phyloP scores from a whole-genome alignment of 768 basidiomycete genomes.

The Heimioporus sp. region DNA sequence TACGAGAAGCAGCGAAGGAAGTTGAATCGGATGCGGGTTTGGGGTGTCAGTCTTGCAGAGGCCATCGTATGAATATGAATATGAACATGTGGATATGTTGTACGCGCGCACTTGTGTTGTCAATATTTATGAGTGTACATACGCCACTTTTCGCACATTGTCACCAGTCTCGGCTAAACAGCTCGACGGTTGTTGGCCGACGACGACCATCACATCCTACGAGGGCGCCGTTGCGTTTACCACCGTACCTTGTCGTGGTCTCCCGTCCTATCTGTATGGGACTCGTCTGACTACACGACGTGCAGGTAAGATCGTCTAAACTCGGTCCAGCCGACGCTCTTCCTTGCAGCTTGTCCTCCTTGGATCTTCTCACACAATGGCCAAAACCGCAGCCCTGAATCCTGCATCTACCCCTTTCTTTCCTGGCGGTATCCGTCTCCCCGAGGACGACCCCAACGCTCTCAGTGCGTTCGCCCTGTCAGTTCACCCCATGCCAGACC shows the following conservation, averaged over 20 bases:
- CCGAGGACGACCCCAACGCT: slow-evolving; percentile 48
- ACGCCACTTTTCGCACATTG: slow-evolving; percentile 8
- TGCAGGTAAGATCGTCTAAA: slow-evolving; percentile 19
- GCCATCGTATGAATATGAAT: slow-evolving; percentile 14
- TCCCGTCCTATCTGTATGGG: slow-evolving; percentile 24
- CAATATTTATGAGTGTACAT: too few species aligned
- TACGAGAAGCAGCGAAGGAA: neutral
- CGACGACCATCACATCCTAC: slow-evolving; percentile 6
- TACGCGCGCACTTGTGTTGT: too few species aligned
- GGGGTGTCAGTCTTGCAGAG: slow-evolving; percentile 17
- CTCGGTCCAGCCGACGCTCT: too few species aligned
- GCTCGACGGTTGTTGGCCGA: slow-evolving; percentile 1
- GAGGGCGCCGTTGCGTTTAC: neutral
- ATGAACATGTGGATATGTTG: too few species aligned
- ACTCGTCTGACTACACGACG: slow-evolving; percentile 19
- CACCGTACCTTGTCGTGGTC: too few species aligned
- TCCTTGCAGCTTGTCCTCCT: slow-evolving; percentile 11
- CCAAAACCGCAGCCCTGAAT: slow-evolving; percentile 74
- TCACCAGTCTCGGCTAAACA: neutral
- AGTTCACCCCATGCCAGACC: slow-evolving; percentile 45
- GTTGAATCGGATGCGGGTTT: slow-evolving; percentile 2
- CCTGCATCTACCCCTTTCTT: slow-evolving; percentile 85
- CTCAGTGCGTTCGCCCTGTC: slow-evolving; percentile 42
- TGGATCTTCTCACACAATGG: slow-evolving; percentile 46
- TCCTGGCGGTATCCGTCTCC: slow-evolving; percentile 57